phyloP scores from a whole-genome alignment of 345 rosid species.

The Eucalyptus melliodora region DNA sequence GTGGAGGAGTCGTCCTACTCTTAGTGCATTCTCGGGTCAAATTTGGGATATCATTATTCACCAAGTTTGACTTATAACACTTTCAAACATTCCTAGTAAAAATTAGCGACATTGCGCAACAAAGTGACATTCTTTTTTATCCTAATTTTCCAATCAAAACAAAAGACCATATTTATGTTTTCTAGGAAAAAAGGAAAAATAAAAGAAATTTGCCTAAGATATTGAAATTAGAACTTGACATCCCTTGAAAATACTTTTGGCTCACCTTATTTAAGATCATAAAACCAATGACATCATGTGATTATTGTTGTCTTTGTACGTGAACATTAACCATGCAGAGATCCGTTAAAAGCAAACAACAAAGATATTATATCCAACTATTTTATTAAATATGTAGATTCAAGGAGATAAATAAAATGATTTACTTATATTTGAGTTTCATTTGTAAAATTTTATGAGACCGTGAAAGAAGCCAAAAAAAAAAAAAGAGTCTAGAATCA shows the following conservation, averaged over 20 bases:
- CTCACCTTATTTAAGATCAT: not conserved
- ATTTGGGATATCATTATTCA: too few species aligned
- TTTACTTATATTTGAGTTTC: not conserved
- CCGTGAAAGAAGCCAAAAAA: not conserved
- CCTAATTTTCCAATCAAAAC: not conserved
- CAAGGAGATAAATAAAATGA: not conserved
- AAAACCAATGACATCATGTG: not conserved
- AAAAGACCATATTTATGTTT: not conserved
- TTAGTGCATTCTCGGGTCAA: too few species aligned
- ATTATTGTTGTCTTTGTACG: not conserved
- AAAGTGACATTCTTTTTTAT: not conserved
- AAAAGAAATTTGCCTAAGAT: not conserved
- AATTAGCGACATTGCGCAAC: not conserved
- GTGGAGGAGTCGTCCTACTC: too few species aligned
- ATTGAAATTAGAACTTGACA: not conserved
- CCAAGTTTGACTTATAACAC: not conserved
- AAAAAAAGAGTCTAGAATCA: accelerated
- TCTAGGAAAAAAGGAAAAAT: not conserved
- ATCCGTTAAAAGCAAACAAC: not conserved
- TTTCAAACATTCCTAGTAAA: not conserved
- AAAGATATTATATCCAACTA: not conserved
- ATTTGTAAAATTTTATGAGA: not conserved
- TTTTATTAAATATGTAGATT: not conserved
- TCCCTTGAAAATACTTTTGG: not conserved
- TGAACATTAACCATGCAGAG: not conserved